Evolutionary conservation across 2,329 filamentous ascomycete species (phyloP), one percentile per base, ranked within the genome.

Genomic region (Moelleriella libera): DNA sequence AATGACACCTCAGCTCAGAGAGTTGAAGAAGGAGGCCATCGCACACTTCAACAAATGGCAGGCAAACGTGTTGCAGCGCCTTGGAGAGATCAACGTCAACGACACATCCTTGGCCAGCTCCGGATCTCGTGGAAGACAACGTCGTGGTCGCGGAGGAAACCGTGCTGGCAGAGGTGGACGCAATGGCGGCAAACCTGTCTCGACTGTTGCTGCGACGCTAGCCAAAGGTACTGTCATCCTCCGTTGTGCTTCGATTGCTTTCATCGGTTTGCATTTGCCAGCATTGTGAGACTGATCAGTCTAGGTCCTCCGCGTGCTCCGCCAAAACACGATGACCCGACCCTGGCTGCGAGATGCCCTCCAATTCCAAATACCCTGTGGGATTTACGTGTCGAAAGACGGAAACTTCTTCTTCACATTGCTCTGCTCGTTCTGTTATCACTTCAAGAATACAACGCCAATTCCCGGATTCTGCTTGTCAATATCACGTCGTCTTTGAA

Each of bases 31-130:
- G 52, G 80, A 83, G 47, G 75, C 81, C 2, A 60, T 94, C 5
- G 67, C 72, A 6, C 80, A 83, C 59, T 94, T 90, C 59, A 80
- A 84, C 49, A 83, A 87, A 53, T 97, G 90, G 90, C 78, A 86
- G 56, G 72, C 78, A 5, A 70, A 71, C 10, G 76, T 95, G 8
- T 68, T 86, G 41, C 73, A 78, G 48, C 77, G 88, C 11, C 68
- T 94, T 29, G 77, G 80, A 14, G 83, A 92, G 37, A 73, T 88
- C 14, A 72, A 74, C 41, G 69, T 76, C 51, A 71, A 67, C 46
- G 71, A 75, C 49, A 54, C 55, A 51, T 50, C 52, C 31, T 47
- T 47, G 47, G 12, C 50, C 29, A 34, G 45, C 51, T 45, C 55
- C 54, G 57, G 57, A 52, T 48, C 51, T 44, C 56, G 63, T 45